Conservation (phyloP, 257 asterid genomes). For the Lycium barbarum region DNA sequence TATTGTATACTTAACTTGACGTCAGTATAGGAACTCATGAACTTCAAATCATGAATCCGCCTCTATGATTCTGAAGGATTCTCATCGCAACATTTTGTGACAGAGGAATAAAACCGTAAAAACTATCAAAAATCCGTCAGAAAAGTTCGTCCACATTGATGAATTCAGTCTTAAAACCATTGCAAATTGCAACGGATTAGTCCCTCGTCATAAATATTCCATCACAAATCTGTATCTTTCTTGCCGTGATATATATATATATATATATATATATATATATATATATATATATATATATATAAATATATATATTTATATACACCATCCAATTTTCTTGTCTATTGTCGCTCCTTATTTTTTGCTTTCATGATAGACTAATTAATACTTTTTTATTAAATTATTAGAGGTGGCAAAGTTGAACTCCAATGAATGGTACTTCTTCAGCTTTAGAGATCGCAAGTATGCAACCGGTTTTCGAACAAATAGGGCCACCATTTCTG, state of each 20-base stretch:
- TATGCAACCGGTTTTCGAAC: slow-evolving; percentile 76
- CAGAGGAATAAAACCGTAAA: too few species aligned
- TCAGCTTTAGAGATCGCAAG: slow-evolving; percentile 82
- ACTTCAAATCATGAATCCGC: too few species aligned
- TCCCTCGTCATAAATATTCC: background rate
- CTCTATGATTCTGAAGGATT: too few species aligned
- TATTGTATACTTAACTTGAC: too few species aligned
- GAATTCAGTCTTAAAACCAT: background rate
- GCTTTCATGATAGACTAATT: background rate
- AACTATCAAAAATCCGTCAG: too few species aligned
- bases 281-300: too few species aligned
- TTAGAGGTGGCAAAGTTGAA: slow-evolving; percentile 80
- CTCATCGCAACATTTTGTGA: too few species aligned
- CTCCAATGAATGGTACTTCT: slow-evolving; percentile 88
- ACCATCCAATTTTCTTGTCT: background rate
- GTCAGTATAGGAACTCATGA: too few species aligned
- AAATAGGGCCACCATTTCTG: slow-evolving; percentile 76
- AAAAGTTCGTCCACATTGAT: background rate
- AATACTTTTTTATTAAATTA: background rate
- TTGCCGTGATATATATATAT: background rate
- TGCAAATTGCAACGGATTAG: background rate
- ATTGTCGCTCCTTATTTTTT: background rate
- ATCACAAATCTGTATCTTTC: background rate
- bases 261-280: too few species aligned
- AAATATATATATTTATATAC: too few species aligned